Evolutionary conservation across 192 early-diverging fungal genomes (phyloP).

Genomic region (Glomus cerebriforme): DNA sequence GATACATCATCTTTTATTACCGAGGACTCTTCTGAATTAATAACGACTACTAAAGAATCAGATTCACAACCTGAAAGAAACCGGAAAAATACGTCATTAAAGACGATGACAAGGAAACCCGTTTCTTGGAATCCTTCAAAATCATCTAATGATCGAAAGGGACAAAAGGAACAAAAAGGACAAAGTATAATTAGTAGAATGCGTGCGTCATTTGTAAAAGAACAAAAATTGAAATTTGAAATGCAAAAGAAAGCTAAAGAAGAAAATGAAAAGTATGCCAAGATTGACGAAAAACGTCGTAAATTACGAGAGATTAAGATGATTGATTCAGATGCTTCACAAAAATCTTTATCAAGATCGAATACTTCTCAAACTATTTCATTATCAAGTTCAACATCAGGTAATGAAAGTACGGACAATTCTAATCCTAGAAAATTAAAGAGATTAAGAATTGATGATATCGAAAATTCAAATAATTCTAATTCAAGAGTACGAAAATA

Average conservation of each 20-base stretch:
- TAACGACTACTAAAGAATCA: neutral
- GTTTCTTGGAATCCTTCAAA: neutral
- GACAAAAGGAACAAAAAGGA: too few species aligned
- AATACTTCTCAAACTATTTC: neutral
- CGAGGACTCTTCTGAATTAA: neutral
- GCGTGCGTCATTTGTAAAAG: neutral
- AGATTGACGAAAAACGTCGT: neutral
- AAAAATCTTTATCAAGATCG: slow-evolving; percentile 14
- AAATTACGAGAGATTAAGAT: neutral
- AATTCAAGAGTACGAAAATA: slow-evolving; percentile 13
- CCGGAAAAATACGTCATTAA: neutral
- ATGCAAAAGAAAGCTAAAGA: neutral
- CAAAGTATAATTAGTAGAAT: neutral
- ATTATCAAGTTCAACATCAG: neutral
- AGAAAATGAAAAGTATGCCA: neutral
- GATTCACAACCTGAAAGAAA: neutral
- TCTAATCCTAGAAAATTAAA: slow-evolving; percentile 24
- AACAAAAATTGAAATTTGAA: neutral
- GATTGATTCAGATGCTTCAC: neutral
- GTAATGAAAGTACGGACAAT: slow-evolving; percentile 35
- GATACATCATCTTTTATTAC: neutral
- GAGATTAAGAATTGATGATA: slow-evolving; percentile 24
- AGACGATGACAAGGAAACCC: neutral
- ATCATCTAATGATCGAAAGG: neutral
- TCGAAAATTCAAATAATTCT: slow-evolving; percentile 37